phyloP scores from a whole-genome alignment of 306 rosid genomes.

The Fragaria ananassa region DNA sequence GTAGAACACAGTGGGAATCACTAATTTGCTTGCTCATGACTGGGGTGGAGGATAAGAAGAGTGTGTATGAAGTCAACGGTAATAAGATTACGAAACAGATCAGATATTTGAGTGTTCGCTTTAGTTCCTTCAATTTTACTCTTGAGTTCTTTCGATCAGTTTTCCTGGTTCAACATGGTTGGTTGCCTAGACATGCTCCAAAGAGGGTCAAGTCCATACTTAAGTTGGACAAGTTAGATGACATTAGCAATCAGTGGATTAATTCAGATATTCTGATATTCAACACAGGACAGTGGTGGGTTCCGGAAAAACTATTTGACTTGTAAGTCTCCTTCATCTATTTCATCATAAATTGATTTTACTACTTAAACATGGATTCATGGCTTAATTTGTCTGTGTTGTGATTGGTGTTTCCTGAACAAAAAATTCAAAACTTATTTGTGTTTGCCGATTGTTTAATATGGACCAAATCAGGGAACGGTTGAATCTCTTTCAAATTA shows the following conservation, averaged over 20 bases:
- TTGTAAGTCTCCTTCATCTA: slow-evolving; percentile 49
- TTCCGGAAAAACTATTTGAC: slow-evolving; percentile 70
- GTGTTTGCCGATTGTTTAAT: background rate
- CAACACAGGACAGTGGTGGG: slow-evolving; percentile 99
- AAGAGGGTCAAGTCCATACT: slow-evolving; percentile 77
- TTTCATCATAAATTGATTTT: background rate
- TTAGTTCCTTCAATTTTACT: slow-evolving; percentile 70
- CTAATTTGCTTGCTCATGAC: slow-evolving; percentile 79
- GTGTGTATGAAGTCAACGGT: slow-evolving; percentile 72
- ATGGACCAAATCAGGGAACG: background rate
- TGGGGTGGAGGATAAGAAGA: slow-evolving; percentile 67
- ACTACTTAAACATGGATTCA: background rate
- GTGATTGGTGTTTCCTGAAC: background rate
- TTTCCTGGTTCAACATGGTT: slow-evolving; percentile 66
- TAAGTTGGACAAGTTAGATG: slow-evolving; percentile 63
- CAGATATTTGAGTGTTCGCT: slow-evolving; percentile 70
- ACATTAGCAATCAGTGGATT: slow-evolving; percentile 64
- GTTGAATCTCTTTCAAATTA: slow-evolving; percentile 7
- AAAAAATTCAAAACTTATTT: background rate
- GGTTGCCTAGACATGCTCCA: slow-evolving; percentile 57
- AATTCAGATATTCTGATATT: slow-evolving; percentile 77
- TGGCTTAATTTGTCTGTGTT: background rate
- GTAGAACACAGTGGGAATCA: slow-evolving; percentile 92
- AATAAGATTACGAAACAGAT: slow-evolving; percentile 62
- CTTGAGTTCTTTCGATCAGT: slow-evolving; percentile 78